Base-by-base conservation (phyloP, 148 eudicot species). In the Rhododendron griersonianum region DNA sequence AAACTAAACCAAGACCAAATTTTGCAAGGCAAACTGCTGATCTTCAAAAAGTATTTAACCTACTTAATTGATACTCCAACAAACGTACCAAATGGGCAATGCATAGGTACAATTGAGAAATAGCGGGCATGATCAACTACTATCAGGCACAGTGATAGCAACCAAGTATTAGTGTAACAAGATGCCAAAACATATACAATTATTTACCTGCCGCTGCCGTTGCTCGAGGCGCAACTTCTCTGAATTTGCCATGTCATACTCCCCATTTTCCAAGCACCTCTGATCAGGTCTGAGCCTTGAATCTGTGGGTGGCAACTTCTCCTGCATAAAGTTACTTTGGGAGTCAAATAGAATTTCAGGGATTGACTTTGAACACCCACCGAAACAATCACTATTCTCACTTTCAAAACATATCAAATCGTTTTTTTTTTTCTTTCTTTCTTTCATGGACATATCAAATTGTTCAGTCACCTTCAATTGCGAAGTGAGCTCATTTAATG, bases 211-310 rank as follows among this genome's bases (percentile, higher is more conserved):
- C 71, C 98, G 94, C 85, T 96, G 98, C 85, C 94, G 89, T 91
- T 96, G 96, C 92, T 96, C 98, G 5, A 96, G 88, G 28, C 98
- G 90, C 88, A 96, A 86, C 88, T 96, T 96, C 88, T 96, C 98
- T 2, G 94, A 92, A 89, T 96, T 96, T 25, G 98, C 98, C 92
- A 87, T 90, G 79, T 94, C 98, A 84, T 90, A 94, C 87, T 96
- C 95, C 80, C 98, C 98, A 45, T 94, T 96, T 87, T 94, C 98
- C 57, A 96, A 85, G 89, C 92, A 93, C 85, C 95, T 89, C 82
- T 94, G 98, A 80, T 96, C 98, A 25, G 98, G 98, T 86, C 98
- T 93, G 78, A 96, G 90, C 89, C 98, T 93, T 47, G 98, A 96
- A 86, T 96, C 98, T 6, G 98, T 96, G 16, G 98, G 98, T 39